phyloP scores from a whole-genome alignment of 768 basidiomycete species.

The Panellus pusillus region DNA sequence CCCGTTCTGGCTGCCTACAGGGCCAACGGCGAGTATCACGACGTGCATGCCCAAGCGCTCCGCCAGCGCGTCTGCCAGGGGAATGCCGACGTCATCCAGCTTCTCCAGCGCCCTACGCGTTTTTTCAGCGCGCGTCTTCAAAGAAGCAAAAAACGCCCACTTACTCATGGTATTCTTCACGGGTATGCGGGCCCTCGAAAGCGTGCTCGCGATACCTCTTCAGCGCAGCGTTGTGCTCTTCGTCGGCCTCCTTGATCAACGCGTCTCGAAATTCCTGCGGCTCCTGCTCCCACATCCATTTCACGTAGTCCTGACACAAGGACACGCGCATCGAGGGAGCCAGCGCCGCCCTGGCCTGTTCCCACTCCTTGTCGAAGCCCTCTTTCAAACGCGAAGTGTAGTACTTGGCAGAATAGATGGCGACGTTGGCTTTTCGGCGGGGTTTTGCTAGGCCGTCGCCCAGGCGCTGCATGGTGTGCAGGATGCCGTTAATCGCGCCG shows the following conservation, averaged over 20 bases:
- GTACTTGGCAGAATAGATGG: slow-evolving; percentile 1
- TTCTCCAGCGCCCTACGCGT: background rate
- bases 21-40: background rate
- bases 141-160: background rate
- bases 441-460: background rate
- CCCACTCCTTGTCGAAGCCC: slow-evolving; percentile 10
- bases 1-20: background rate
- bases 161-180: slow-evolving; percentile 11
- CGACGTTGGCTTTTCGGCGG: background rate
- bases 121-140: too few relatives aligned
- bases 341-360: background rate
- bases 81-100: background rate
- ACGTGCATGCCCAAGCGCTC: slow-evolving; percentile 5
- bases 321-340: background rate
- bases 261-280: background rate
- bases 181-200: background rate
- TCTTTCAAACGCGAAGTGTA: slow-evolving; percentile 6
- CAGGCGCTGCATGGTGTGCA: slow-evolving; percentile 4
- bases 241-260: background rate
- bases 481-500: background rate
- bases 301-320: slow-evolving; percentile 1
- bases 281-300: background rate
- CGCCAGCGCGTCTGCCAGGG: background rate
- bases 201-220: background rate
- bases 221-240: background rate